Percentiles rank a stretch among this genome's conserved stretches.
Conservation (phyloP, 148 eudicot genomes). For the Drosera capensis region DNA sequence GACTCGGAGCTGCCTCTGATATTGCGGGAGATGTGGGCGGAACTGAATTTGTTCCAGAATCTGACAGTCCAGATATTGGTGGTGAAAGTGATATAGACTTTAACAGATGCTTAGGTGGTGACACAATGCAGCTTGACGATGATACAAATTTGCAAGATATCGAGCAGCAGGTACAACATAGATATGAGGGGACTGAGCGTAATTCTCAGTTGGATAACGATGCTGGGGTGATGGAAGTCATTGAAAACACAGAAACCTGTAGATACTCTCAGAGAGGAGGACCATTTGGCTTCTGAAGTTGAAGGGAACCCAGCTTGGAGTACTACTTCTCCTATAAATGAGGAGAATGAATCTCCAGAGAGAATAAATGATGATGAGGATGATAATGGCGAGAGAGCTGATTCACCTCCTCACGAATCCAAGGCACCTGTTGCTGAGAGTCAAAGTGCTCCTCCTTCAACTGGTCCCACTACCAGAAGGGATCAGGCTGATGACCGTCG, state of each 20-base stretch:
- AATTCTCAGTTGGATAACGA: slow-evolving; percentile 15
- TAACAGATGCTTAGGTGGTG: slow-evolving; percentile 29
- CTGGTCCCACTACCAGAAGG: slow-evolving; percentile 13
- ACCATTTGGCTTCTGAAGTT: slow-evolving; percentile 83
- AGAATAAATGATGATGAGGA: no score
- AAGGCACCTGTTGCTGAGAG: slow-evolving; percentile 50
- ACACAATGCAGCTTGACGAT: slow-evolving; percentile 64
- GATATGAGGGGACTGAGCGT: slow-evolving; percentile 15
- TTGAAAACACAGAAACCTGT: slow-evolving; percentile 47
- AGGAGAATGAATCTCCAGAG: slow-evolving; percentile 56
- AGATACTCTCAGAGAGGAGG: slow-evolving; percentile 43
- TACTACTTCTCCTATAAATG: slow-evolving; percentile 68
- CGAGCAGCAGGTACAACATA: slow-evolving; percentile 15
- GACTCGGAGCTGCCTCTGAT: slow-evolving; percentile 24
- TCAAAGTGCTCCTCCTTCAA: slow-evolving; percentile 23
- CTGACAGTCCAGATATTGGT: slow-evolving; percentile 40
- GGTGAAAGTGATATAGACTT: slow-evolving; percentile 25
- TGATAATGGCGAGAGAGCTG: slow-evolving; percentile 17
- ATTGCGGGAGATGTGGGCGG: slow-evolving; percentile 32
- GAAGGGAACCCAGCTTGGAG: slow-evolving; percentile 84
- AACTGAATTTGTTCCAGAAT: slow-evolving; percentile 61
- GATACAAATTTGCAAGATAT: slow-evolving; percentile 34
- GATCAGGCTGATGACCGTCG: slow-evolving; percentile 31
- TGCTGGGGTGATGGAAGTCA: slow-evolving; percentile 17
- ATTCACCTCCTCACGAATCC: slow-evolving; percentile 26